A percentile compares a stretch with the other conserved stretches of the same genome.
These are phyloP conservation scores for Fagus sylvatica DNA, from an alignment of 306 rosid species.

Conservation along the genomic window DNA sequence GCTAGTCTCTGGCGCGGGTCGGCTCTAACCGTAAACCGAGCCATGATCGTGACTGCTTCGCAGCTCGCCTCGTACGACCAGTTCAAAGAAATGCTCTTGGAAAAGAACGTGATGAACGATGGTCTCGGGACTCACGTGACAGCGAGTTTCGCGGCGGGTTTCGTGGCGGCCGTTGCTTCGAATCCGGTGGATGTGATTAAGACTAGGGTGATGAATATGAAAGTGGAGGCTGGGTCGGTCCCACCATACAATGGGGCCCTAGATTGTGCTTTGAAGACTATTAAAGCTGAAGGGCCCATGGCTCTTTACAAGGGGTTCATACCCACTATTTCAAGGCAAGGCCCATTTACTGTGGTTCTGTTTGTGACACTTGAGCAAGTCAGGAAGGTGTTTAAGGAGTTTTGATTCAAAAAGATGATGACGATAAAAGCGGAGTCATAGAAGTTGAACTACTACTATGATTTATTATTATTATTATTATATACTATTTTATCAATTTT, in stretches of 20 bases:
- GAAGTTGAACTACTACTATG: too few relatives aligned
- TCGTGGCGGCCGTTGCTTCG: constrained; percentile 86
- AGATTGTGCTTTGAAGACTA: constrained; percentile 74
- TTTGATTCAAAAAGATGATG: constrained; percentile 22
- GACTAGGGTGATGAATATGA: constrained; percentile 92
- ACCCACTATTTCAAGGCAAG: constrained; percentile 83
- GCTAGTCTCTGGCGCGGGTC: constrained; percentile 90
- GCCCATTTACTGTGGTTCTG: constrained; percentile 82
- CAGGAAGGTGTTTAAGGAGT: constrained; percentile 59
- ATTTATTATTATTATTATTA: too few relatives aligned
- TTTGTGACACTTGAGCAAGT: constrained; percentile 89
- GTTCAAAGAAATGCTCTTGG: constrained; percentile 68
- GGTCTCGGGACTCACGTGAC: constrained; percentile 78
- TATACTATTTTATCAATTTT: too few relatives aligned
- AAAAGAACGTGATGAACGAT: constrained; percentile 54
- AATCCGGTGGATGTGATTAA: constrained; percentile 90
- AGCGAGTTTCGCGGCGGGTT: constrained; percentile 87
- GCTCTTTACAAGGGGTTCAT: constrained; percentile 86
- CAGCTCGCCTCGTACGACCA: constrained; percentile 83
- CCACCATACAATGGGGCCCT: constrained; percentile 71
- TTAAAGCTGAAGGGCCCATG: constrained; percentile 72
- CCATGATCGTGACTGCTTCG: constrained; percentile 92
- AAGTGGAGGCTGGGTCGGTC: constrained; percentile 52
- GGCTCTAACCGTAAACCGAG: constrained; percentile 82
- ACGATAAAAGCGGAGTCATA: background rate